These are phyloP conservation scores for Phialocephala sp. DNA, from an alignment of 2,329 filamentous ascomycete genomes.

Conservation along the genomic window DNA sequence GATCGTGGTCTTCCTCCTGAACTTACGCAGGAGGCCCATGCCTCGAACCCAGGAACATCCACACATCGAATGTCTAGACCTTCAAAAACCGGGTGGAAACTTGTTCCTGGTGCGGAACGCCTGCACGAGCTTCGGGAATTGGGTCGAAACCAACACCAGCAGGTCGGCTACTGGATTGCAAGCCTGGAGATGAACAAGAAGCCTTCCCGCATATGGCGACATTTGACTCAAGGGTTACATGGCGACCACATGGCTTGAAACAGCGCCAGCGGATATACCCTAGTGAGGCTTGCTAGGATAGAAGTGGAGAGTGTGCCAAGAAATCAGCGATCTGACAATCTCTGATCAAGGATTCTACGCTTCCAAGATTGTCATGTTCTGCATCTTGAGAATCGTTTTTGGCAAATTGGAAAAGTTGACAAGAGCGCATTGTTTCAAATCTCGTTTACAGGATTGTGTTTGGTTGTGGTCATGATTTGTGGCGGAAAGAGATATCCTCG, in stretches of 20 bases:
- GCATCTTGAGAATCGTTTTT: neutral
- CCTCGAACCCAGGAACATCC: neutral
- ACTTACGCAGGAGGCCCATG: conserved; percentile 2
- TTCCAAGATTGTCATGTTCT: neutral
- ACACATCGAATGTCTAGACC: neutral
- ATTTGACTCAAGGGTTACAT: neutral
- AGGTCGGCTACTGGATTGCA: neutral
- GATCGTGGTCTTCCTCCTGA: conserved; percentile 6
- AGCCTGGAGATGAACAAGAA: neutral
- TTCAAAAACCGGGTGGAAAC: neutral
- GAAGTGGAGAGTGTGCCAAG: neutral
- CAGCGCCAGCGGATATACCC: neutral
- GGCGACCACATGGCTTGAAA: conserved; percentile 6
- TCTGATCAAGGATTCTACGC: neutral
- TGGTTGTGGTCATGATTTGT: neutral
- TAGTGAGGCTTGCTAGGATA: neutral
- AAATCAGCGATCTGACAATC: conserved; percentile 19
- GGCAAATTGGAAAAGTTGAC: neutral
- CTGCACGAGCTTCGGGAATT: neutral
- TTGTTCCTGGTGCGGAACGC: neutral
- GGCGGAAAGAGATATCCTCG: neutral
- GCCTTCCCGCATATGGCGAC: neutral
- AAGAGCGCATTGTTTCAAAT: conserved; percentile 8
- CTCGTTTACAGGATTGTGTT: neutral
- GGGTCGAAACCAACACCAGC: neutral